These are phyloP conservation scores for Darksidea phi DNA, from an alignment of 495 filamentous ascomycete genomes.

Conservation along the genomic window DNA sequence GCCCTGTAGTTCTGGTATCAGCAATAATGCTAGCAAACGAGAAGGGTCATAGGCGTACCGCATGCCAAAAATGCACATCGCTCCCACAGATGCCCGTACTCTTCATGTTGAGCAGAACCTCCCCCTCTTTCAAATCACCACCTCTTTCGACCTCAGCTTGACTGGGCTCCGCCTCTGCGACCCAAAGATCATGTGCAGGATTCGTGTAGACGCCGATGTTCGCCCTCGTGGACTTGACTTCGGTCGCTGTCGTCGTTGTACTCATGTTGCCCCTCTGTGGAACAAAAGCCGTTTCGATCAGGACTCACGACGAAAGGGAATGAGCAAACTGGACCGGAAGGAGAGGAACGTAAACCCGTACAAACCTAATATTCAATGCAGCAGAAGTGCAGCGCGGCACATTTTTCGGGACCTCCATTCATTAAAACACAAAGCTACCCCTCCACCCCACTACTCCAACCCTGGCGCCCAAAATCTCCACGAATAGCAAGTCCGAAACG, in stretches of 20 bases:
- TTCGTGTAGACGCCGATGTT: slow-evolving; percentile 97
- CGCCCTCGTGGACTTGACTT: slow-evolving; percentile 54
- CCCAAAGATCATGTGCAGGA: slow-evolving; percentile 86
- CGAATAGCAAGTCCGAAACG: slow-evolving; percentile 14
- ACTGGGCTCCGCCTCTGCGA: slow-evolving; percentile 71
- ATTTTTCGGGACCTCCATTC: background rate
- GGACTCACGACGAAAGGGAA: no score
- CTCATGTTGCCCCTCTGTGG: slow-evolving; percentile 16
- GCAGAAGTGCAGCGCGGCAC: no score
- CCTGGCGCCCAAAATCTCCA: slow-evolving; percentile 12
- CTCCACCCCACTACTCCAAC: background rate
- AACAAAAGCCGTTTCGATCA: no score
- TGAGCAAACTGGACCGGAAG: no score
- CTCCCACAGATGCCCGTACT: slow-evolving; percentile 94
- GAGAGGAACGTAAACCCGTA: no score
- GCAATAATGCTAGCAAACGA: background rate
- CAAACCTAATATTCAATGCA: no score
- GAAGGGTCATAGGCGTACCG: slow-evolving; percentile 34
- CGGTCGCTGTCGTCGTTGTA: slow-evolving; percentile 31
- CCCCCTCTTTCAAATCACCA: slow-evolving; percentile 68
- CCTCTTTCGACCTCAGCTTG: slow-evolving; percentile 72
- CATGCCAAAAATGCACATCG: slow-evolving; percentile 95
- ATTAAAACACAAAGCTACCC: background rate
- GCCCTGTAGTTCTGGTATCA: slow-evolving; percentile 44
- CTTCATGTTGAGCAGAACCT: slow-evolving; percentile 80